These are phyloP conservation scores for Kwoniella botswanensis DNA, from an alignment of 768 basidiomycete genomes.

Conservation along the genomic window DNA sequence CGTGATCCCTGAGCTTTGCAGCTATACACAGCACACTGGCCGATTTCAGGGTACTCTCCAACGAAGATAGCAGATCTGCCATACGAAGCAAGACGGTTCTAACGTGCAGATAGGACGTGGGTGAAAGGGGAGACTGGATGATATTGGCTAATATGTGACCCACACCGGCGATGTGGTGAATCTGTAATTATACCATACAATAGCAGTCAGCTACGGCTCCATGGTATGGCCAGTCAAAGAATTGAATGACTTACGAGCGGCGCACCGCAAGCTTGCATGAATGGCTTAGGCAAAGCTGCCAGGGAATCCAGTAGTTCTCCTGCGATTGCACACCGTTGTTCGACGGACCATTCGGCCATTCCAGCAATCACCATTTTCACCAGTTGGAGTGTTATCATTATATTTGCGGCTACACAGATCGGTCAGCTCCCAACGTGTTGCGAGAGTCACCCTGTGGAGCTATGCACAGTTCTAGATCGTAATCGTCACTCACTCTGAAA, in stretches of 20 bases:
- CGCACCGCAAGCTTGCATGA: slow-evolving; percentile 41
- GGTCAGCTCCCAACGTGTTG: not conserved
- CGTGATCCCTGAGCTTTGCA: slow-evolving; percentile 21
- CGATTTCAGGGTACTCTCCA: slow-evolving; percentile 31
- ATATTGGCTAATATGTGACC: slow-evolving; percentile 52
- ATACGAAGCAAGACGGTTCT: slow-evolving; percentile 44
- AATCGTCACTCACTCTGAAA: slow-evolving; percentile 41
- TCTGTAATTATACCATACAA: slow-evolving; percentile 22
- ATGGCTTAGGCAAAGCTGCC: slow-evolving; percentile 41
- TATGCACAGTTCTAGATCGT: not conserved
- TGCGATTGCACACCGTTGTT: slow-evolving; percentile 49
- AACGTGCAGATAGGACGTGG: slow-evolving; percentile 42
- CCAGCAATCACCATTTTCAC: slow-evolving; percentile 51
- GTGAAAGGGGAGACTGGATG: slow-evolving; percentile 43
- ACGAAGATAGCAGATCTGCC: slow-evolving; percentile 40
- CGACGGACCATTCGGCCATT: slow-evolving; percentile 34
- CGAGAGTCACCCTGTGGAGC: too few relatives aligned
- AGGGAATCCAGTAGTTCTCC: slow-evolving; percentile 50
- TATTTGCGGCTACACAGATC: slow-evolving; percentile 37
- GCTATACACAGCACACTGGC: slow-evolving; percentile 20
- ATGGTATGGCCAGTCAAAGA: too few relatives aligned
- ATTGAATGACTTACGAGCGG: slow-evolving; percentile 32
- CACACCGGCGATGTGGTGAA: slow-evolving; percentile 53
- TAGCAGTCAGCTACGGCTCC: not conserved
- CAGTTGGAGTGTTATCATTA: slow-evolving; percentile 45